These are phyloP conservation scores for Trichoderma atrobrunneum DNA, from an alignment of 2,329 filamentous ascomycete species.

Conservation along the genomic window DNA sequence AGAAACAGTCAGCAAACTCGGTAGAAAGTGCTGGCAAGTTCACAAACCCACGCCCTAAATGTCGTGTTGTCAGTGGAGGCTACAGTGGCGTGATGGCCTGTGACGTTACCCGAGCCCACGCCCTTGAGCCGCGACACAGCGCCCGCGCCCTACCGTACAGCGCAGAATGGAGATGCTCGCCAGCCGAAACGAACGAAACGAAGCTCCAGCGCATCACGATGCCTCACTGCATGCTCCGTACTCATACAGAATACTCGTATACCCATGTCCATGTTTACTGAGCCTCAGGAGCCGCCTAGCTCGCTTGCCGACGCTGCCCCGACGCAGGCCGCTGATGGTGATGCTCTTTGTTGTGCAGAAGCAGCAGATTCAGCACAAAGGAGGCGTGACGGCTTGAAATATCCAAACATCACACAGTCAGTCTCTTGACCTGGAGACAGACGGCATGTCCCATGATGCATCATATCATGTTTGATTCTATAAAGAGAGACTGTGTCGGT, in stretches of 20 bases:
- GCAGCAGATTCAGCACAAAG: background rate
- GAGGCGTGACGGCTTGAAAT: background rate
- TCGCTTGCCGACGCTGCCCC: background rate
- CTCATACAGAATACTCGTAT: background rate
- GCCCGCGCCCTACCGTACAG: background rate
- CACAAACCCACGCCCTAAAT: conserved; percentile 9
- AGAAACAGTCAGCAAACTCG: background rate
- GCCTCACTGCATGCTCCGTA: background rate
- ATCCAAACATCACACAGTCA: background rate
- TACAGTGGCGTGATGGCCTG: conserved; percentile 19
- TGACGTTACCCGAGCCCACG: conserved; percentile 8
- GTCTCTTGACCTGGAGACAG: background rate
- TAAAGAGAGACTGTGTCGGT: background rate
- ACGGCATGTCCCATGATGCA: background rate
- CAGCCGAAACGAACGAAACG: background rate
- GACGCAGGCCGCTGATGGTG: background rate
- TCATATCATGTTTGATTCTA: background rate
- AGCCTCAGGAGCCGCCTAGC: background rate
- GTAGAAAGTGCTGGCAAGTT: conserved; percentile 1
- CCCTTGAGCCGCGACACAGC: background rate
- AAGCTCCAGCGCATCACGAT: background rate
- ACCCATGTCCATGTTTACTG: background rate
- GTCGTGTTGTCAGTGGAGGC: conserved; percentile 17
- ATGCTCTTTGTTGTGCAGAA: background rate
- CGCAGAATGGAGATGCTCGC: background rate